Evolutionary conservation across 2,329 filamentous ascomycete species (phyloP).

Genomic region (Botryosphaeria agaves): DNA sequence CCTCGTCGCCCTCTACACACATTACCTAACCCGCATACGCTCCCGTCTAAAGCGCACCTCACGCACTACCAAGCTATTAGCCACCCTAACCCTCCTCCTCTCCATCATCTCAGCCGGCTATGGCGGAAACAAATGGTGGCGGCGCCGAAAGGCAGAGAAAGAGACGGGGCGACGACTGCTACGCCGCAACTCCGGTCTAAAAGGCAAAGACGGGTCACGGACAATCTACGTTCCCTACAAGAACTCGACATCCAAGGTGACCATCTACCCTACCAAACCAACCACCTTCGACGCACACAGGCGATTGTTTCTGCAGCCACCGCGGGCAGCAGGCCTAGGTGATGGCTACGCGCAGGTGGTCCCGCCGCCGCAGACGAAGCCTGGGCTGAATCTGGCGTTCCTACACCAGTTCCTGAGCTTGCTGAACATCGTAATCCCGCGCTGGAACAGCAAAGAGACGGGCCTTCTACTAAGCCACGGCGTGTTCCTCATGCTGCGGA

Average conservation of each 20-base stretch:
- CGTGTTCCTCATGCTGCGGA: constrained; percentile 76
- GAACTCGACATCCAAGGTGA: constrained; percentile 73
- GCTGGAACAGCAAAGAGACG: constrained; percentile 91
- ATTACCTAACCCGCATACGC: constrained; percentile 31
- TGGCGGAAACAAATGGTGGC: constrained; percentile 66
- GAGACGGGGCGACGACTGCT: constrained; percentile 70
- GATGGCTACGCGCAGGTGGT: constrained; percentile 48
- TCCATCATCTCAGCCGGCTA: constrained; percentile 67
- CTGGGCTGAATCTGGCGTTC: constrained; percentile 87
- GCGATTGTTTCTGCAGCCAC: constrained; percentile 80
- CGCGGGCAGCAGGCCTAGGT: constrained; percentile 55
- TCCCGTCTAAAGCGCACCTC: constrained; percentile 44
- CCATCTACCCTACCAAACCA: constrained; percentile 75
- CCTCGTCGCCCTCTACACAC: constrained; percentile 26
- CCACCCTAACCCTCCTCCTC: constrained; percentile 56
- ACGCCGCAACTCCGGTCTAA: constrained; percentile 78
- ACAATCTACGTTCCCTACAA: constrained; percentile 93
- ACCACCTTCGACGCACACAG: constrained; percentile 95
- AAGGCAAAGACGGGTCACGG: constrained; percentile 85
- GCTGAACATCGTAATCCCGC: constrained; percentile 92
- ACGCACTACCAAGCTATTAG: constrained; percentile 53
- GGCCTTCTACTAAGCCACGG: constrained; percentile 78
- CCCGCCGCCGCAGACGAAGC: constrained; percentile 79
- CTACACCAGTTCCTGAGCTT: constrained; percentile 91
- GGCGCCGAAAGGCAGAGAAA: constrained; percentile 53